phyloP scores from a whole-genome alignment of 1,284 basidiomycete genomes.

The Marasmius fiardii region DNA sequence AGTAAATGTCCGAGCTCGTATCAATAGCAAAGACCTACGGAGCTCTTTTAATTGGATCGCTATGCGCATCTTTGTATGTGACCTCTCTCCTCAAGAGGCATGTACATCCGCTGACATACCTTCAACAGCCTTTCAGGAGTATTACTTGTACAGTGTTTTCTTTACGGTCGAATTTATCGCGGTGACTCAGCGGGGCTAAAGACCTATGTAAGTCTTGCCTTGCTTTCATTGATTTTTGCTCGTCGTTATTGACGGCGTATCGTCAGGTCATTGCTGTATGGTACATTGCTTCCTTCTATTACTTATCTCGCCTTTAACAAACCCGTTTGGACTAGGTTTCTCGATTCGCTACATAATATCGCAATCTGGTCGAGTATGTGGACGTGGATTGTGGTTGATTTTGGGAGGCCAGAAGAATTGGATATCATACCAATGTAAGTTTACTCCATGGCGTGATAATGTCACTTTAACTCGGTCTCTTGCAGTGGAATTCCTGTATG shows the following conservation, averaged over 20 bases:
- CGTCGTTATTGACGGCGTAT: too few species aligned
- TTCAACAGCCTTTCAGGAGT: background rate
- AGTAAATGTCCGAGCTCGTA: background rate
- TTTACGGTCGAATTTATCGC: background rate
- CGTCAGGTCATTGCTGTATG: background rate
- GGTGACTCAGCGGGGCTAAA: background rate
- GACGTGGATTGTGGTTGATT: conserved; percentile 6
- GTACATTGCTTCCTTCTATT: background rate
- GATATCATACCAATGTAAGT: conserved; percentile 5
- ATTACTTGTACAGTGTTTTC: background rate
- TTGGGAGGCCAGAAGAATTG: background rate
- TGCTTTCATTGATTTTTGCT: too few species aligned
- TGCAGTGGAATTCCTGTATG: background rate
- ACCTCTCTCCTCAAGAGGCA: background rate
- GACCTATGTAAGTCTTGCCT: background rate
- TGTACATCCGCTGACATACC: background rate
- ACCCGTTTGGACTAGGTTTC: background rate
- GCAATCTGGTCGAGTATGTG: conserved; percentile 2
- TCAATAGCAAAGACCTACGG: conserved; percentile 1
- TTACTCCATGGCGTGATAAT: too few species aligned
- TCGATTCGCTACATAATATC: conserved; percentile 4
- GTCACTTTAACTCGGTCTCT: too few species aligned
- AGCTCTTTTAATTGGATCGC: conserved; percentile 1
- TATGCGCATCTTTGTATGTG: background rate
- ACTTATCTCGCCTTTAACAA: background rate